Conservation (phyloP, 2,329 filamentous ascomycete species). For the Colletotrichum scovillei region DNA sequence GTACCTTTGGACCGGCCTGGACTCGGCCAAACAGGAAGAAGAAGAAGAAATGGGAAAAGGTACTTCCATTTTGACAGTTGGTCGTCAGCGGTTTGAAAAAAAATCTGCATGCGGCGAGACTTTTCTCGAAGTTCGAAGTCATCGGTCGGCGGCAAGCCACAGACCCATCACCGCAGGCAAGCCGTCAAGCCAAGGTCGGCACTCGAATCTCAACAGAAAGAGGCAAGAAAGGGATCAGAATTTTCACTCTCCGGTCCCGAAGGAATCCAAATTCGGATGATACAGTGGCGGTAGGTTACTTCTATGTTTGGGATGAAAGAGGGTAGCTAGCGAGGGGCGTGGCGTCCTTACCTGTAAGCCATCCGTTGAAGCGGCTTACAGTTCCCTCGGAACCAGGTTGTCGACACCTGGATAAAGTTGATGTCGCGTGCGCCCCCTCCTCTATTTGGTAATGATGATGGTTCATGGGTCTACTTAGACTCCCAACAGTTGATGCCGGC, state of each 20-base stretch:
- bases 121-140: not conserved
- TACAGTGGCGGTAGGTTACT: conserved; percentile 9
- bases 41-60: no score
- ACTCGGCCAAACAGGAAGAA: not conserved
- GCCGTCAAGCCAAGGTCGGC: conserved; percentile 11
- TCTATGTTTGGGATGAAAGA: conserved; percentile 13
- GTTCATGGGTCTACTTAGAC: not conserved
- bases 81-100: not conserved
- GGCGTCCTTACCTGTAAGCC: conserved; percentile 11
- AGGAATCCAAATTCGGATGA: conserved; percentile 5
- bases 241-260: conserved; percentile 1
- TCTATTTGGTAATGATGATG: not conserved
- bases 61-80: not conserved
- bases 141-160: not conserved
- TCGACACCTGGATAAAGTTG: conserved; percentile 1
- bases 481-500: not conserved
- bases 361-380: conserved; percentile 8
- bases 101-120: conserved; percentile 5
- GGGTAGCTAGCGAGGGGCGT: not conserved
- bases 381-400: not conserved
- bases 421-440: not conserved
- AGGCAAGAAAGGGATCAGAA: not conserved
- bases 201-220: conserved; percentile 17
- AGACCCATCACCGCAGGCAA: not conserved
- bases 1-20: conserved; percentile 23